Evolutionary conservation across 805 yeast genomes (phyloP), one percentile per base, ranked within the genome.

Genomic region (Lachancea thermotolerans): DNA sequence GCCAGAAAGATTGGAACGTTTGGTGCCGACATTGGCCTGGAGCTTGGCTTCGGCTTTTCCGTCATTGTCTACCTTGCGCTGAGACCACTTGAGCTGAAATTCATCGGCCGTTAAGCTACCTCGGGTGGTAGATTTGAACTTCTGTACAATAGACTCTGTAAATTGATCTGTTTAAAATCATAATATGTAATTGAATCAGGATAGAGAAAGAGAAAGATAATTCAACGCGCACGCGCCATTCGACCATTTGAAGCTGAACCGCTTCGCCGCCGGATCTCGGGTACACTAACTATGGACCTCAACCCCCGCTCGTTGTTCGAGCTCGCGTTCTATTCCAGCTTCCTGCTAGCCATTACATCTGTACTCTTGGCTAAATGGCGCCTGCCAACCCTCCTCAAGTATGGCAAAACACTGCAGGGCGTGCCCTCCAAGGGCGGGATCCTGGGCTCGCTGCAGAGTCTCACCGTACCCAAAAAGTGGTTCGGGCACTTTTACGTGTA

Each of bases 1-100:
- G 89, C 79, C 35, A 61, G 58, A 32, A 51, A 66, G 51, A 81
- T 85, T 58, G 93, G 91, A 53, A 64, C 54, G 9, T 65, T 59
- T 10, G 95, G 95, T 56, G 96, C 91, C 49, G 96, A 88, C 63
- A 74, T 89, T 59, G 96, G 95, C 31, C 86, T 85, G 60, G 93
- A 85, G 70, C 70, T 89, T 48, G 86, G 82, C 36, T 74, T 75
- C 45, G 75, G 71, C 8, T 85, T 86, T 58, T 68, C 91, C 10
- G 79, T 82, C 52, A 59, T 85, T 45, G 81, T 75, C 21, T 86
- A 69, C 66, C 74, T 77, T 56, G 39, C 69, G 29, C 65, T 71
- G 27, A 74, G 95, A 67, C 80, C 80, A 37, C 57, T 84, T 10
- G 95, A 86, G 70, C 66, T 71, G 62, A 82, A 81, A 65, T 80